phyloP scores from a whole-genome alignment of 2,329 filamentous ascomycete genomes.

The Arthrobotrys sphaeroides region DNA sequence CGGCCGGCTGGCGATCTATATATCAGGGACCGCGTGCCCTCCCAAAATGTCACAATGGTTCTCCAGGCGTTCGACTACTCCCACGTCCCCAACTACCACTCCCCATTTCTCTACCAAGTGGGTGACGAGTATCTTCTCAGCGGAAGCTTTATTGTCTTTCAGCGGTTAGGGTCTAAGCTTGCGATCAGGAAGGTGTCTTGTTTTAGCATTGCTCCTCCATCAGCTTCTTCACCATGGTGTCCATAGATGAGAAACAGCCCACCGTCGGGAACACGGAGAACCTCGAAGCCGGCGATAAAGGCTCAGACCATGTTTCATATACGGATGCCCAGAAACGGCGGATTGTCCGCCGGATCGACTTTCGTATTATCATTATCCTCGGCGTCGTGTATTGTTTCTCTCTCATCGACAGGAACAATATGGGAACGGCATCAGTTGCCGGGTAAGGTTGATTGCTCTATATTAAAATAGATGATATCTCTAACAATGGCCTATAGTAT shows the following conservation, averaged over 20 bases:
- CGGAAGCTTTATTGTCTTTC: neutral
- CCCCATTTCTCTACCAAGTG: neutral
- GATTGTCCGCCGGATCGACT: constrained; percentile 76
- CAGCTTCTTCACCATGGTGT: constrained; percentile 9
- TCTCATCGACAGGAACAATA: constrained; percentile 81
- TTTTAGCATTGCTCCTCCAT: neutral
- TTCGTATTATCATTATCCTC: constrained; percentile 70
- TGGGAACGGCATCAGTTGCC: constrained; percentile 76
- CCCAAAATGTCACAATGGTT: neutral
- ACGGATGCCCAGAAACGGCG: constrained; percentile 68
- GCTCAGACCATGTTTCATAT: constrained; percentile 26
- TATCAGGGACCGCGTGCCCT: constrained; percentile 13
- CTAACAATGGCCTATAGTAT: neutral
- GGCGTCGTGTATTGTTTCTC: constrained; percentile 78
- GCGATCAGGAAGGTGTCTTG: neutral
- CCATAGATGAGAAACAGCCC: constrained; percentile 31
- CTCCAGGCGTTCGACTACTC: neutral
- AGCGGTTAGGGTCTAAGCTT: neutral
- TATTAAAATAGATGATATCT: neutral
- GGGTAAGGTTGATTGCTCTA: constrained; percentile 62
- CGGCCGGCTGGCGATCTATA: constrained; percentile 4
- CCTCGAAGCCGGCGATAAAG: constrained; percentile 23
- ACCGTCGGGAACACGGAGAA: constrained; percentile 16
- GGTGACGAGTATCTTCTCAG: neutral
- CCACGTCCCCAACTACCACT: neutral